Percentiles rank a stretch among this genome's conserved stretches.
phyloP scores from a whole-genome alignment of 176 grass and related monocot species.

The Raddia guianensis region DNA sequence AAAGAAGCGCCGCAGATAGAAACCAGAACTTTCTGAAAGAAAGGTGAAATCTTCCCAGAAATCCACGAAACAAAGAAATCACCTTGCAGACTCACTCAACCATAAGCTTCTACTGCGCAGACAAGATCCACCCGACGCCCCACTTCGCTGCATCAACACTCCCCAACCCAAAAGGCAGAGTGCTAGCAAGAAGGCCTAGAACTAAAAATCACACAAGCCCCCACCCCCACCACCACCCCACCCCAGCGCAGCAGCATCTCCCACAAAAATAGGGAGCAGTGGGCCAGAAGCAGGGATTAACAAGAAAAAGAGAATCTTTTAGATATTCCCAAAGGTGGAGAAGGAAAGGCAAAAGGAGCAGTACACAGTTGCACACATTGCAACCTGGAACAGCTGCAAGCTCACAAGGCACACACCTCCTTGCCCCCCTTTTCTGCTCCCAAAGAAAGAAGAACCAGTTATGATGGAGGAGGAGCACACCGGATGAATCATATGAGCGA shows the following conservation, averaged over 20 bases:
- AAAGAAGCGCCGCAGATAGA: background rate
- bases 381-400: slow-evolving; percentile 62
- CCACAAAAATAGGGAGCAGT: slow-evolving; percentile 45
- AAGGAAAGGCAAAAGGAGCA: slow-evolving; percentile 25
- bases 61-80: slow-evolving; percentile 21
- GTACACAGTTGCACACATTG: slow-evolving; percentile 30
- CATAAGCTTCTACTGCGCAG: background rate
- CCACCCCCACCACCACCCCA: background rate
- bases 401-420: slow-evolving; percentile 50
- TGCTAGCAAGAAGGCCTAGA: slow-evolving; percentile 5
- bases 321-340: slow-evolving; percentile 35
- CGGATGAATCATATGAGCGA: slow-evolving; percentile 54
- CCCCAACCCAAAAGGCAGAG: slow-evolving; percentile 28
- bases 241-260: slow-evolving; percentile 37
- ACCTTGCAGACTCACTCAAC: slow-evolving; percentile 35
- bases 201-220: slow-evolving; percentile 40
- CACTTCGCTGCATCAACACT: slow-evolving; percentile 42
- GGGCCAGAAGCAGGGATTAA: slow-evolving; percentile 52
- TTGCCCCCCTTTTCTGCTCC: slow-evolving; percentile 1
- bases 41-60: background rate
- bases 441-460: slow-evolving; percentile 23
- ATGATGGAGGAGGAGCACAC: slow-evolving; percentile 51
- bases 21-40: background rate
- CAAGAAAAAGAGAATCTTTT: slow-evolving; percentile 43
- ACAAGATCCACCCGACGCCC: slow-evolving; percentile 50